A percentile compares a stretch with the other conserved stretches of the same genome.
Evolutionary conservation across 2,329 filamentous ascomycete species (phyloP).

Genomic region (Colletotrichum sublineola): DNA sequence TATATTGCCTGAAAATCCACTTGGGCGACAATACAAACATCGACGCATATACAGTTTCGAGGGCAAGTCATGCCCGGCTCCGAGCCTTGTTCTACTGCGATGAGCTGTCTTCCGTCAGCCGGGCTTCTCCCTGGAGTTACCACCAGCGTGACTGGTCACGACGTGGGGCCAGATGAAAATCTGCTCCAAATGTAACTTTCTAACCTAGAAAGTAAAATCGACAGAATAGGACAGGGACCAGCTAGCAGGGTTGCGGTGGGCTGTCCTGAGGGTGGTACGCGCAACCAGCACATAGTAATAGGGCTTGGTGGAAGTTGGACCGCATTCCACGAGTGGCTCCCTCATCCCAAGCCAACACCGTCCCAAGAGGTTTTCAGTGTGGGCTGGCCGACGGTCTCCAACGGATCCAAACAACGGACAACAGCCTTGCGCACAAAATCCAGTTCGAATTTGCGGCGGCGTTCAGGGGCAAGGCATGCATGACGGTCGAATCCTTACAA

Average conservation of each 20-base stretch:
- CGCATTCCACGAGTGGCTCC: conserved; percentile 25
- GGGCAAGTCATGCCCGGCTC: conserved; percentile 29
- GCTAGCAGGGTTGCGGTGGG: conserved; percentile 35
- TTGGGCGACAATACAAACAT: conserved; percentile 23
- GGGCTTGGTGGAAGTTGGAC: conserved; percentile 5
- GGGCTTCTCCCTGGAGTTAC: conserved; percentile 36
- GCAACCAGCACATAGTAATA: conserved; percentile 24
- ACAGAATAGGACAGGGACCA: conserved; percentile 32
- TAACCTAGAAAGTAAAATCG: conserved; percentile 30
- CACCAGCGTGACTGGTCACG: conserved; percentile 34
- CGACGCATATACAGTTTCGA: conserved; percentile 20
- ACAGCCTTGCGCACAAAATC: conserved; percentile 6
- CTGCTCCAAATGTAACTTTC: conserved; percentile 35
- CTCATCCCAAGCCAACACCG: conserved; percentile 24
- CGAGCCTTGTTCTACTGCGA: conserved; percentile 25
- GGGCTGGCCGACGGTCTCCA: conserved; percentile 3
- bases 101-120: conserved; percentile 39
- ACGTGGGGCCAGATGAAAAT: conserved; percentile 36
- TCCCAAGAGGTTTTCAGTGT: conserved; percentile 7
- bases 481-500: not conserved
- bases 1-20: conserved; percentile 16
- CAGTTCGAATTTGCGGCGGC: conserved; percentile 7
- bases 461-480: conserved; percentile 32
- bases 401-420: conserved; percentile 14
- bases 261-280: conserved; percentile 28